Base-by-base conservation (phyloP, 495 filamentous ascomycete species). In the Astrocystis sublimbata region DNA sequence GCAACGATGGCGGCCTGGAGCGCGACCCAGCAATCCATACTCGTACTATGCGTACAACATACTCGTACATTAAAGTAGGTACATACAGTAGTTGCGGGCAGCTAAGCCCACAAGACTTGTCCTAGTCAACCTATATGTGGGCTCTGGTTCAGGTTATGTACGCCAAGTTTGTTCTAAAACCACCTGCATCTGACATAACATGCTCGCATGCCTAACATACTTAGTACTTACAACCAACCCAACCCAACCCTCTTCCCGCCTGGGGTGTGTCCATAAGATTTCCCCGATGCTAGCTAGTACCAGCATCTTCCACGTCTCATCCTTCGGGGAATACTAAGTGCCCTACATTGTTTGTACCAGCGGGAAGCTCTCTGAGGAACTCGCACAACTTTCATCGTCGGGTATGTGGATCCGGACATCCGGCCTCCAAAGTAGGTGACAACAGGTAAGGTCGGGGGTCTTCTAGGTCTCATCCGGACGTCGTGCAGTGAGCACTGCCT, bases 351-450 rank as follows among this genome's bases (percentile, higher is more conserved):
- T n/a, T n/a, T n/a, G n/a, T 30, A 58, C 56, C 41, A 49, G 38
- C 49, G 23, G 28, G 49, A 12, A 33, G 30, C 56, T 26, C 56
- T 15, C n/a, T 36, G 41, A 36, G 51, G 56, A 19, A 45, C 28
- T 41, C 24, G n/a, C n/a, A 10, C 56, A 36, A 58, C 43, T 43
- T 17, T 57, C 52, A 53, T 45, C 36, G 28, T 49, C 58, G 58
- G 58, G 45, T 43, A 49, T 17, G 50, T 45, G 47, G 40, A 61
- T 26, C 58, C 58, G 58, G 58, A 43, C 42, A 43, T 42, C 58
- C 46, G 58, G 38, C 19, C 47, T 31, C 40, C 47, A 52, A 17
- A 53, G 46, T 42, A 46, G 15, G 10, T 42, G 23, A 52, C 28
- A 28, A 33, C 24, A 26, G 58, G 35, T 3, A 52, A 17, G n/a